Percentiles rank a stretch among this genome's conserved stretches.
phyloP scores from a whole-genome alignment of 2,329 filamentous ascomycete species.

The Phyllosticta paracitricarpa region DNA sequence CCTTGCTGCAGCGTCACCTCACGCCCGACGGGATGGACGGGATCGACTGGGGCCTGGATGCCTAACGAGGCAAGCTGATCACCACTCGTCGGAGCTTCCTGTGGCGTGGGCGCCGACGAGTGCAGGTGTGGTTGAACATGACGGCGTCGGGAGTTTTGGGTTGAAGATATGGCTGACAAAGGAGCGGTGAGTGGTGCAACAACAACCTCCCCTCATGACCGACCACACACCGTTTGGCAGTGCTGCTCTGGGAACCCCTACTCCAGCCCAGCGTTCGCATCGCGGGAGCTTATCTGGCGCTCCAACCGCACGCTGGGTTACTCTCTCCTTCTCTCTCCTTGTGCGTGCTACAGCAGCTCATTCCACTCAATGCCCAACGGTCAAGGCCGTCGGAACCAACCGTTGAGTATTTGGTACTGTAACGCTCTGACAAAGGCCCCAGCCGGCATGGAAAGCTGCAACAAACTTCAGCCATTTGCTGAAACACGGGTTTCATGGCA shows the following conservation, averaged over 20 bases:
- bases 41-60: conserved; percentile 7
- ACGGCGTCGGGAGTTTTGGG: not conserved
- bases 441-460: not conserved
- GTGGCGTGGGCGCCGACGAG: too few relatives aligned
- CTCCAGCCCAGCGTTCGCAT: not conserved
- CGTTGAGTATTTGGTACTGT: not conserved
- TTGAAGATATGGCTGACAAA: not conserved
- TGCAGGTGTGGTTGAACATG: not conserved
- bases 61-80: conserved; percentile 9
- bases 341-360: too few relatives aligned
- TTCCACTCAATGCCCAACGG: not conserved
- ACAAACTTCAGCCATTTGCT: not conserved
- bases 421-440: not conserved
- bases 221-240: too few relatives aligned
- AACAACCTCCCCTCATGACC: too few relatives aligned
- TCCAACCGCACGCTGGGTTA: not conserved
- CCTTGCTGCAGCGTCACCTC: not conserved
- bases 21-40: not conserved
- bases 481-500: not conserved
- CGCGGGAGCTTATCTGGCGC: not conserved
- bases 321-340: not conserved
- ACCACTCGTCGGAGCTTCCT: not conserved
- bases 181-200: not conserved
- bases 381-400: not conserved
- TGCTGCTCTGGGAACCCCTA: not conserved